A percentile compares a stretch with the other conserved stretches of the same genome.
Conservation (phyloP, 352 stramenopile species). For the Pythium brassicae region DNA sequence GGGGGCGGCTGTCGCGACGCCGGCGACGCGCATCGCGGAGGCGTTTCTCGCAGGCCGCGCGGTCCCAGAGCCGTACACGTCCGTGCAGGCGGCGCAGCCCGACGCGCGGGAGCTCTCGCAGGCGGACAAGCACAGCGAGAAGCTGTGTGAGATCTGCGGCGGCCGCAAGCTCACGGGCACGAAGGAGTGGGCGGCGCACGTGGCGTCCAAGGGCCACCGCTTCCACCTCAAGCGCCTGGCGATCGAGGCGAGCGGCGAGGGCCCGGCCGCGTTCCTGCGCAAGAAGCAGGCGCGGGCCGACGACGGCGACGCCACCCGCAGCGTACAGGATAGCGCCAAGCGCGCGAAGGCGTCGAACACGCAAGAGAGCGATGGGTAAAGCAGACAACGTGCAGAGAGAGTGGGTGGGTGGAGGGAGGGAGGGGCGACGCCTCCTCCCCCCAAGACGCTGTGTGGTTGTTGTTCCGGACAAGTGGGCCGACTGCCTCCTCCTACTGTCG, state of each 20-base stretch:
- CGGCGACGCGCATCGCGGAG: conserved; percentile 58
- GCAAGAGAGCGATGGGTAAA: neutral
- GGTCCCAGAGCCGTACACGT: conserved; percentile 24
- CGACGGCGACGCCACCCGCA: neutral
- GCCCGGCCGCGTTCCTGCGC: conserved; percentile 1
- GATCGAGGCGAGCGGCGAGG: conserved; percentile 32
- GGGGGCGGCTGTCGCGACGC: conserved; percentile 44
- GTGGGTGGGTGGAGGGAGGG: neutral
- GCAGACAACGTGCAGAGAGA: neutral
- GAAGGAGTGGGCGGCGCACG: conserved; percentile 66
- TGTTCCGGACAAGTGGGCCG: too few species aligned
- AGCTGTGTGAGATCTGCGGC: conserved; percentile 52
- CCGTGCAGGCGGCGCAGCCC: conserved; percentile 44
- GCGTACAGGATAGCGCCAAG: neutral
- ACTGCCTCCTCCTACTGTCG: conserved; percentile 27
- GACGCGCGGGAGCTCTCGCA: conserved; percentile 33
- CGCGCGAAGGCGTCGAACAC: neutral
- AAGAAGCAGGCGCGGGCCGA: neutral
- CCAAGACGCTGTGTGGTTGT: too few species aligned
- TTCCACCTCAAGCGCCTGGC: conserved; percentile 74
- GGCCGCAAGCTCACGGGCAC: conserved; percentile 62
- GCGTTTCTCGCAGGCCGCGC: conserved; percentile 39
- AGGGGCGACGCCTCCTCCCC: too few species aligned
- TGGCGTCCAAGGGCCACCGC: conserved; percentile 78
- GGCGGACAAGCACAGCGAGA: conserved; percentile 61